Evolutionary conservation across 1,284 basidiomycete species (phyloP), one percentile per base, ranked within the genome.

Genomic region (Ganoderma lingzhi): DNA sequence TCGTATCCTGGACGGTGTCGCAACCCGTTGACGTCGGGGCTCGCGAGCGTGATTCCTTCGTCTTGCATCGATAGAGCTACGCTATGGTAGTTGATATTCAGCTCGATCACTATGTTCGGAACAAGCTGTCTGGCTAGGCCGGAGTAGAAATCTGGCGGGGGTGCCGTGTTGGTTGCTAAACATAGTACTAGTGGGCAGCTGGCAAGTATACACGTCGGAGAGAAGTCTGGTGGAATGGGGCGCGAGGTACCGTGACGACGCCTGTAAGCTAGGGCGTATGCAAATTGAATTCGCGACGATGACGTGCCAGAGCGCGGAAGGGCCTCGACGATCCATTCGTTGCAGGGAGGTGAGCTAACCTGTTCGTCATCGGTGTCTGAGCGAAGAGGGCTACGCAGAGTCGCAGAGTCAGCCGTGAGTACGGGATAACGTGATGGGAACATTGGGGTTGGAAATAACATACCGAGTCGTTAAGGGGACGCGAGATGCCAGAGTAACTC

Each of bases 401-500:
- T n/a, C n/a, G n/a, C n/a, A n/a, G 30, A 55, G 17, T 59, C 56
- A 17, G 53, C 15, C 3, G 64, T 41, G 28, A 65, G 42, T 12
- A 58, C 42, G 19, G 64, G 30, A 42, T 48, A 65, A 30, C 41
- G 23, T 6, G 56, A 60, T 4, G 44, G 44, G 8, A n/a, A 19
- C 10, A 45, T 45, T 8, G 42, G 19, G 6, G 42, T 35, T 51
- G 19, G 56, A 48, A 45, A 65, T 19, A 6, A 41, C 28, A 14
- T 48, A 65, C 19, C 44, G 56, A 6, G 44, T 65, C 32, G 42
- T 65, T 28, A 37, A 28, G 56, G 58, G 35, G 59, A 56, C 8
- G 44, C n/a, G 32, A 60, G 56, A 19, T 60, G 64, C 12, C 17
- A 9, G 9, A 65, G 32, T 19, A 51, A 14, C 6, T 65, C 17